Conservation (phyloP, 306 rosid species). For the Delonix regia region DNA sequence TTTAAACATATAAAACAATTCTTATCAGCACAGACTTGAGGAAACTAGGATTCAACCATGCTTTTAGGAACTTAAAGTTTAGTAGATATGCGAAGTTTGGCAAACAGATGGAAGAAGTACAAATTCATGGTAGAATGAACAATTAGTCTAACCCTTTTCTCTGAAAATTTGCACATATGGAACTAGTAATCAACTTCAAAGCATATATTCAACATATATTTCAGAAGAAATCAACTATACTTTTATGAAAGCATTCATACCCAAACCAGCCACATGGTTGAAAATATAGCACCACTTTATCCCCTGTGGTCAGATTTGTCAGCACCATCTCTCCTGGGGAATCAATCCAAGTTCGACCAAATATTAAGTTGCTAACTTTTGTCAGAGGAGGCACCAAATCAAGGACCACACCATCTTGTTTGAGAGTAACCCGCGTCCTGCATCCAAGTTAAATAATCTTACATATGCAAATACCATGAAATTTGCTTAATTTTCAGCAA, state of each 20-base stretch:
- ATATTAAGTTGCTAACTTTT: constrained; percentile 69
- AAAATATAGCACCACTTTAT: constrained; percentile 73
- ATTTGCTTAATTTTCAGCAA: constrained; percentile 2
- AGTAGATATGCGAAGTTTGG: neutral
- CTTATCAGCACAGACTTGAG: constrained; percentile 10
- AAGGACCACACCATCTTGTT: constrained; percentile 64
- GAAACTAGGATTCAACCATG: constrained; percentile 13
- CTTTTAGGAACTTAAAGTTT: neutral
- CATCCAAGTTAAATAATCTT: constrained; percentile 30
- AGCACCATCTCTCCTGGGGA: constrained; percentile 73
- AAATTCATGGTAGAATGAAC: neutral
- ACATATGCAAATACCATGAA: constrained; percentile 5
- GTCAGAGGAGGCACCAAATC: constrained; percentile 80
- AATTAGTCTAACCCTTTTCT: neutral
- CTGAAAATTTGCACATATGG: neutral
- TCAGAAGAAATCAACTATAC: neutral
- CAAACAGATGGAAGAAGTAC: neutral
- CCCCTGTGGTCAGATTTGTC: constrained; percentile 69
- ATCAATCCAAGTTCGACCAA: constrained; percentile 80
- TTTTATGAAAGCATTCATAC: constrained; percentile 38
- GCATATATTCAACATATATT: neutral
- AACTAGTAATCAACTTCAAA: neutral
- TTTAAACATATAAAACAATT: neutral
- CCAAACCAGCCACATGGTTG: constrained; percentile 89
- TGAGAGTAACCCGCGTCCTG: constrained; percentile 91